These are phyloP conservation scores for Teunomyces gatunensis DNA, from an alignment of 805 yeast genomes.

Conservation along the genomic window DNA sequence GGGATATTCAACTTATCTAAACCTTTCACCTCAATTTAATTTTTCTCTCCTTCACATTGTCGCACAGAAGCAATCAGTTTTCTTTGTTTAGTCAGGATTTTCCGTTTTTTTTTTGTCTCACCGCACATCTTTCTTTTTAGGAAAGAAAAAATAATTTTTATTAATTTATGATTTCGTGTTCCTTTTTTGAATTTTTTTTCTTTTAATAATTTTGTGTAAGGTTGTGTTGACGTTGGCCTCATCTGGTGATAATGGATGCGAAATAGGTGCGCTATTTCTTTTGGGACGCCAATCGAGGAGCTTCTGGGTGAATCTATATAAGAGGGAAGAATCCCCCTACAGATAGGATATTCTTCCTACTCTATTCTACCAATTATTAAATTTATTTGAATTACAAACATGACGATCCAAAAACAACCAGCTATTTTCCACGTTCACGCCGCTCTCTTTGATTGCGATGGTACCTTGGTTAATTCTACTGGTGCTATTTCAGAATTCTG, in stretches of 20 bases:
- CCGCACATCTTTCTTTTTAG: background rate
- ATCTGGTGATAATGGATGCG: constrained; percentile 3
- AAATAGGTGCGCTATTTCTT: constrained; percentile 1
- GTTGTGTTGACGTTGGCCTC: constrained; percentile 1
- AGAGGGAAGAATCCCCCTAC: constrained; percentile 5
- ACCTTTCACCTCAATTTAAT: background rate
- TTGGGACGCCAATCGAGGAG: background rate
- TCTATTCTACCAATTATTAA: background rate
- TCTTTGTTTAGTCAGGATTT: background rate
- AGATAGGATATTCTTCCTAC: too few relatives aligned
- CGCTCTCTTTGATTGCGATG: constrained; percentile 80
- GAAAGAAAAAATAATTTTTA: background rate
- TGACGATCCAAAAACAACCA: constrained; percentile 38
- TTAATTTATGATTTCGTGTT: background rate
- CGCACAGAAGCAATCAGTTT: background rate
- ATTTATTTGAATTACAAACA: constrained; percentile 10
- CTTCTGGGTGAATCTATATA: background rate
- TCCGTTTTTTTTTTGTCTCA: background rate
- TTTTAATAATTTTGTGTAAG: background rate
- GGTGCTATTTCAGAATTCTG: constrained; percentile 81
- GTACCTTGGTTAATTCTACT: constrained; percentile 81
- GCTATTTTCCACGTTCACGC: constrained; percentile 44
- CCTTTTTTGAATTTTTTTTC: background rate
- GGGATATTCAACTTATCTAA: too few relatives aligned
- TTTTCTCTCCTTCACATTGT: background rate